Evolutionary conservation across 2,329 filamentous ascomycete species (phyloP), one percentile per base, ranked within the genome.

Genomic region (Aspergillus quadrilineatus): DNA sequence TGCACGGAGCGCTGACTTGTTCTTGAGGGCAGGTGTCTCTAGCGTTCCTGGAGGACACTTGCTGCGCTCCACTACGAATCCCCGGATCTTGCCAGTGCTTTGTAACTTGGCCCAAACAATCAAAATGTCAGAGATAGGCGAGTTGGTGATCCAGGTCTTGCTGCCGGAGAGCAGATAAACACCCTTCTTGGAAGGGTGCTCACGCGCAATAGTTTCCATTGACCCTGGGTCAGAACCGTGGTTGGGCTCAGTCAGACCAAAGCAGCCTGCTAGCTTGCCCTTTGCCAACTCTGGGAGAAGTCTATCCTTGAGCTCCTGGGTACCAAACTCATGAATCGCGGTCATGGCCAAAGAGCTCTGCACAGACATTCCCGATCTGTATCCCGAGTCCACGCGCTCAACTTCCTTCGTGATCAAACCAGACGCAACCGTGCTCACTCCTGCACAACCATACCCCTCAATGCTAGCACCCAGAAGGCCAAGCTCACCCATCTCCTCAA

Each of bases 101-200:
- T 94, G 85, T 47, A 96, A 77, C 79, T 96, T 97, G 1, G 93
- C 94, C 94, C 94, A 99, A 1, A 96, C 87, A 62, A 96, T 77
- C 51, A 95, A 76, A 2, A 96, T 82, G 65, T 96, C 90, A 1
- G 91, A 85, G 65, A 96, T 95, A 3, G 92, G 92, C 6, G 89
- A 93, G 75, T 96, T 96, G 12, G 92, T 96, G 71, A 96, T 96
- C 92, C 92, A 96, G 0, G 92, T 96, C 80, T 96, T 96, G 49
- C 89, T 79, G 1, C 92, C 92, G 45, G 87, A 90, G 36, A 96
- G 77, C 43, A 86, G 83, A 66, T 88, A 89, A 73, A 91, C 90
- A 1, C 91, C 92, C 68, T 89, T 88, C 79, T 92, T 92, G 6
- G 85, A 87, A 5, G 91, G 89, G 70, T 96, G 91, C 48, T 87